Conservation (phyloP, 1,139 yeast genomes). For the Candida dubliniensis region DNA sequence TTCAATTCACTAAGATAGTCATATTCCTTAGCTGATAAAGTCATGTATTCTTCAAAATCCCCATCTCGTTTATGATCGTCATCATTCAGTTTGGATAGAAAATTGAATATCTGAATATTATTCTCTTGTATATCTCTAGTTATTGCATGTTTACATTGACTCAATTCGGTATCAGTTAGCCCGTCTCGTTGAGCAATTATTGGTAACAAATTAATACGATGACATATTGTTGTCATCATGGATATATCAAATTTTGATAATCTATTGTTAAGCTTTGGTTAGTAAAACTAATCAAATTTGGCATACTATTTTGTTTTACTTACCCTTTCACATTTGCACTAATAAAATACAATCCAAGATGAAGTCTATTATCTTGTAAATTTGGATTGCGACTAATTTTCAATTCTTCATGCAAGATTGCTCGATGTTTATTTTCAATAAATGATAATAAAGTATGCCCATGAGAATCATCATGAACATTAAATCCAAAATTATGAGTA, state of each 20-base stretch:
- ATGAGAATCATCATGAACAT: slow-evolving; percentile 22
- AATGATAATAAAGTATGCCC: slow-evolving; percentile 19
- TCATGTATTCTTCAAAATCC: slow-evolving; percentile 9
- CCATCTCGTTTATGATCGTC: slow-evolving; percentile 4
- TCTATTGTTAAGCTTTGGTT: slow-evolving; percentile 17
- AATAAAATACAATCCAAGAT: slow-evolving; percentile 61
- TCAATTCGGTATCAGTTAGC: slow-evolving; percentile 49
- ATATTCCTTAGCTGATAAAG: slow-evolving; percentile 10
- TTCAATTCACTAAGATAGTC: slow-evolving; percentile 17
- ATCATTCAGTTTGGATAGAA: slow-evolving; percentile 19
- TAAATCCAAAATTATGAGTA: slow-evolving; percentile 32
- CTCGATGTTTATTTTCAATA: slow-evolving; percentile 56
- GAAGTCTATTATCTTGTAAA: slow-evolving; percentile 59
- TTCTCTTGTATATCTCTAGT: slow-evolving; percentile 42
- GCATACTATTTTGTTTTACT: slow-evolving; percentile 7
- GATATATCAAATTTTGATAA: slow-evolving; percentile 43
- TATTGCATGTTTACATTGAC: slow-evolving; percentile 43
- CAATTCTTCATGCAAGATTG: slow-evolving; percentile 57
- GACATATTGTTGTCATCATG: slow-evolving; percentile 49
- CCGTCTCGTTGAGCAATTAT: slow-evolving; percentile 46
- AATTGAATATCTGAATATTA: slow-evolving; percentile 51
- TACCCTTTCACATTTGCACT: slow-evolving; percentile 56
- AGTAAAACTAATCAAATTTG: slow-evolving; percentile 7
- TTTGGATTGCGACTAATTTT: slow-evolving; percentile 57
- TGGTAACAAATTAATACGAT: slow-evolving; percentile 57